phyloP scores from a whole-genome alignment of 1,284 basidiomycete species.

The Earliella scabrosa region DNA sequence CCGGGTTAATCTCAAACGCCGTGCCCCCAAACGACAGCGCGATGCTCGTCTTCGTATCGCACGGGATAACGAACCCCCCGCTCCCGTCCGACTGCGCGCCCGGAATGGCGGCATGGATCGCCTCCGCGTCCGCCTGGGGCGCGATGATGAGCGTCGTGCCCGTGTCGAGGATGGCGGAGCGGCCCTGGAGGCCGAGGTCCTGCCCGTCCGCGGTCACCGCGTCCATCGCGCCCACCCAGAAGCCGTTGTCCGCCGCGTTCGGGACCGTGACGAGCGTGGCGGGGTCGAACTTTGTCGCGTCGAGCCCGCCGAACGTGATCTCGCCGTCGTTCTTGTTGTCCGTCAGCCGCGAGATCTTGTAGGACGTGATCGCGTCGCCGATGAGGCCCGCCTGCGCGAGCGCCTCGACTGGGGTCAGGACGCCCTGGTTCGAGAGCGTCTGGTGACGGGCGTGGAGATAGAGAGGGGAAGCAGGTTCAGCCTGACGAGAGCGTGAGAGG shows the following conservation, averaged over 20 bases:
- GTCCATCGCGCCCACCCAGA: constrained; percentile 78
- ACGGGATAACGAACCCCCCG: constrained; percentile 80
- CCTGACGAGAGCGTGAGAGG: too few species aligned
- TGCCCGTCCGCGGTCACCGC: constrained; percentile 60
- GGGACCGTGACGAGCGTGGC: constrained; percentile 56
- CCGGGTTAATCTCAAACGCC: constrained; percentile 65
- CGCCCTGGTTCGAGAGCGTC: constrained; percentile 68
- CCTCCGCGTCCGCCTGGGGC: constrained; percentile 60
- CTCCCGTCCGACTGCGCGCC: constrained; percentile 65
- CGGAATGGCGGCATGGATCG: constrained; percentile 61
- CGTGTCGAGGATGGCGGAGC: constrained; percentile 80
- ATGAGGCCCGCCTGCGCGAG: constrained; percentile 68
- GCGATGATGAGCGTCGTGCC: constrained; percentile 75
- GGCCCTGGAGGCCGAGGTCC: constrained; percentile 55
- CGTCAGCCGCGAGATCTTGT: constrained; percentile 77
- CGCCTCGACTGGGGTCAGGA: constrained; percentile 76
- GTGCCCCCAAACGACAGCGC: constrained; percentile 71
- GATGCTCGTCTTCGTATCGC: constrained; percentile 67
- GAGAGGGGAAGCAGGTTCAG: too few species aligned
- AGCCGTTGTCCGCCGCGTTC: constrained; percentile 68
- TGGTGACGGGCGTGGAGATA: constrained; percentile 30
- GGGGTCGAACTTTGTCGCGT: constrained; percentile 68
- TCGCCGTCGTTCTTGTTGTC: constrained; percentile 81
- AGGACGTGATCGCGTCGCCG: constrained; percentile 73
- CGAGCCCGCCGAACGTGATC: constrained; percentile 82